A percentile compares a stretch with the other conserved stretches of the same genome.
Evolutionary conservation across 441 rosid species (phyloP).

Genomic region (Erysimum cheiri): DNA sequence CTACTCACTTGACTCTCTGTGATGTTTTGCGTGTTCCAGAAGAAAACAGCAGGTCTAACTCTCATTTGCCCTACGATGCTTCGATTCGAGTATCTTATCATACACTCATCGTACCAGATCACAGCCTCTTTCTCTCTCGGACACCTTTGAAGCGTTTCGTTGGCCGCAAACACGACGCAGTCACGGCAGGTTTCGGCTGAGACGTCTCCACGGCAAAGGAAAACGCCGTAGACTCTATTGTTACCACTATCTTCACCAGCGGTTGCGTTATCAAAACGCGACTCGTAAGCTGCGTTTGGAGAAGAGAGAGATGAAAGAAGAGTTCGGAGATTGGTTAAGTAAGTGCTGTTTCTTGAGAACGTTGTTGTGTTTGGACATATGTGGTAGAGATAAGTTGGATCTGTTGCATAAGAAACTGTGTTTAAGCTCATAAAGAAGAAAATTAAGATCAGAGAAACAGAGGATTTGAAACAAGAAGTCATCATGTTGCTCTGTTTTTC

Average conservation of each 20-base stretch:
- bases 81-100: constrained; percentile 49
- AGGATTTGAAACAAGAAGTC: constrained; percentile 29
- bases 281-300: constrained; percentile 29
- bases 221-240: constrained; percentile 48
- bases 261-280: constrained; percentile 39
- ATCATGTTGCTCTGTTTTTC: no score
- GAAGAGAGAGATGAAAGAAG: constrained; percentile 52
- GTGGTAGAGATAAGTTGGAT: constrained; percentile 32
- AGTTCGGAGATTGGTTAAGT: constrained; percentile 40
- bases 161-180: constrained; percentile 47
- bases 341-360: constrained; percentile 45
- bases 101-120: constrained; percentile 56
- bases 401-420: constrained; percentile 20
- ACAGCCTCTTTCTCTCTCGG: constrained; percentile 41
- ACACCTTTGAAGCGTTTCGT: constrained; percentile 41
- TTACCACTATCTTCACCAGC: constrained; percentile 33
- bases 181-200: constrained; percentile 34
- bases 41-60: not conserved
- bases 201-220: constrained; percentile 60
- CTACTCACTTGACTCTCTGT: constrained; percentile 33
- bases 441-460: constrained; percentile 28
- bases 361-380: constrained; percentile 37
- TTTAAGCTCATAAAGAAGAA: constrained; percentile 21
- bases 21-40: constrained; percentile 31
- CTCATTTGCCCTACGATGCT: constrained; percentile 28